A percentile compares a stretch with the other conserved stretches of the same genome.
Evolutionary conservation across 495 filamentous ascomycete genomes (phyloP).

Genomic region (Tuber brumale): DNA sequence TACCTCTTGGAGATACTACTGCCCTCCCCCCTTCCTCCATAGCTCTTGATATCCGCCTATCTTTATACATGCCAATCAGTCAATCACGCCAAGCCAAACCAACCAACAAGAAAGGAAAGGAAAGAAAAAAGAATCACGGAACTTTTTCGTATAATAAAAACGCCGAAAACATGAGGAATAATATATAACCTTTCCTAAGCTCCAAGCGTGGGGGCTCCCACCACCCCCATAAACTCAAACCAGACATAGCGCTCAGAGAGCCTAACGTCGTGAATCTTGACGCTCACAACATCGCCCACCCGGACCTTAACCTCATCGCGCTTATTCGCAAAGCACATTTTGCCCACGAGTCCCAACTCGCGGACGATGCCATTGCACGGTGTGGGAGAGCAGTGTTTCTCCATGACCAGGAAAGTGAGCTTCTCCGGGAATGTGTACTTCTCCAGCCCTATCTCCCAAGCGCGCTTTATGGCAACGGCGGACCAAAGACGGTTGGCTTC

Average conservation of each 20-base stretch:
- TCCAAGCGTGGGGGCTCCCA: not conserved
- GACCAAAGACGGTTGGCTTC: constrained; percentile 55
- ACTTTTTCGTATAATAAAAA: not conserved
- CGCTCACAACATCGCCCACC: constrained; percentile 54
- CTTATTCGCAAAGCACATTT: constrained; percentile 32
- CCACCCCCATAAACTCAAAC: constrained; percentile 22
- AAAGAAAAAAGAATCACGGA: not conserved
- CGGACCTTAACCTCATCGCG: constrained; percentile 43
- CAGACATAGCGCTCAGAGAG: constrained; percentile 32
- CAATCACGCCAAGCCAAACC: too few relatives aligned
- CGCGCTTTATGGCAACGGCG: constrained; percentile 47
- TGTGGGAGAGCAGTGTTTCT: constrained; percentile 33
- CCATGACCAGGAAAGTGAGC: constrained; percentile 42
- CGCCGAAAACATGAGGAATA: not conserved
- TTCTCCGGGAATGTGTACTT: constrained; percentile 39
- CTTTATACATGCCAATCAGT: too few relatives aligned
- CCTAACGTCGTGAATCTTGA: constrained; percentile 48
- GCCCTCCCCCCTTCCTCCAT: too few relatives aligned
- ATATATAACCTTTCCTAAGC: not conserved
- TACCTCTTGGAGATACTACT: too few relatives aligned
- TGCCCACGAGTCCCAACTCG: constrained; percentile 38
- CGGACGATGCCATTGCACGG: constrained; percentile 44
- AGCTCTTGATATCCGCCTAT: too few relatives aligned
- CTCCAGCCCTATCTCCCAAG: constrained; percentile 41
- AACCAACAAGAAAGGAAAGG: too few relatives aligned